Conservation (phyloP, 805 yeast species). For the Maudiozyma serrabonitensis region DNA sequence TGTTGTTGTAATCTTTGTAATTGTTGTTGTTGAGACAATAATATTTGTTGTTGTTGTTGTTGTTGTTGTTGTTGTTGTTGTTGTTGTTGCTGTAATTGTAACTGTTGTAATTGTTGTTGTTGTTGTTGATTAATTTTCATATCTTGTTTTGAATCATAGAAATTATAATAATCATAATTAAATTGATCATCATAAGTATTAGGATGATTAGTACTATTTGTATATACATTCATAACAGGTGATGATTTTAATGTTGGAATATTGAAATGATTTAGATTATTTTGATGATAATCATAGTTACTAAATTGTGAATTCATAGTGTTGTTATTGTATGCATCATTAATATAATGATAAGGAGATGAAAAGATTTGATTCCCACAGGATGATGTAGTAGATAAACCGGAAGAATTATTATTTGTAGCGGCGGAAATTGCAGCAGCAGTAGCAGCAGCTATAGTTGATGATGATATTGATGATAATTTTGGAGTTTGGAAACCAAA, state of each 20-base stretch:
- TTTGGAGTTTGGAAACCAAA: constrained; percentile 19
- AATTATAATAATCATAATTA: constrained; percentile 17
- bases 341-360: constrained; percentile 2
- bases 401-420: too few species aligned
- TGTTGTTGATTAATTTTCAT: not conserved
- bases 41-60: not conserved
- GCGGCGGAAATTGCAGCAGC: too few species aligned
- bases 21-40: constrained; percentile 2
- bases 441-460: too few species aligned
- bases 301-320: not conserved
- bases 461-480: constrained; percentile 1
- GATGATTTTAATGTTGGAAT: constrained; percentile 2
- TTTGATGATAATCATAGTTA: not conserved
- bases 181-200: constrained; percentile 5
- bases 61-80: not conserved
- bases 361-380: not conserved
- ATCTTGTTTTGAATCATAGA: constrained; percentile 5
- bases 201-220: not conserved
- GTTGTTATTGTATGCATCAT: not conserved
- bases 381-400: too few species aligned
- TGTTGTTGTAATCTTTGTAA: not conserved
- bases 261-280: not conserved
- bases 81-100: not conserved
- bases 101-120: not conserved
- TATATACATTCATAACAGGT: not conserved